Evolutionary conservation across 73 alveolate species (phyloP), one percentile per base, ranked within the genome.

Genomic region (Blepharisma stoltei): DNA sequence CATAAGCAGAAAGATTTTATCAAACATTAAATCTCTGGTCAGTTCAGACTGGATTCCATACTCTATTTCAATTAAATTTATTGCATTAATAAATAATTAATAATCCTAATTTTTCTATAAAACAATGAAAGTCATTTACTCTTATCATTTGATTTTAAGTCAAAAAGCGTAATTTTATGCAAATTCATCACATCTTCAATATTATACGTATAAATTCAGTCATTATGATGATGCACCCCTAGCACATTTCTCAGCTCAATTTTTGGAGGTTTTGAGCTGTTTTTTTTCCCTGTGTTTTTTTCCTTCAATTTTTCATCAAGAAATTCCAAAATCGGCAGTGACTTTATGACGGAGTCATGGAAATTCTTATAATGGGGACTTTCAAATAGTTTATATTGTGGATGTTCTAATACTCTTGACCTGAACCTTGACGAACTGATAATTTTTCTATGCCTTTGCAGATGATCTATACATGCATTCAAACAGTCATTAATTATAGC

Each of bases 101-200:
- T n/a, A n/a, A n/a, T n/a, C n/a, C n/a, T n/a, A n/a, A n/a, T n/a
- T n/a, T n/a, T n/a, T n/a, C n/a, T n/a, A n/a, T n/a, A n/a, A n/a
- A n/a, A n/a, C n/a, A n/a, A n/a, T n/a, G n/a, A n/a, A n/a, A n/a
- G n/a, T n/a, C n/a, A n/a, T n/a, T n/a, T n/a, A n/a, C n/a, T n/a
- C n/a, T n/a, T n/a, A 88, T 79, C n/a, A 70, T 90, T 95, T 47
- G 89, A 68, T 84, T 93, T 90, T 75, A 93, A 86, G 47, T 93
- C 97, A 66, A 88, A 95, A 44, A 88, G 84, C 67, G 88, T 83
- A 67, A 93, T 79, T 8, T 97, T 96, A 43, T 90, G 81, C 78
- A 93, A 78, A 87, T 89, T 92, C 98, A 93, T 93, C 37, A 93
- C 92, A 79, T 93, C 92, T 6, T 97, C 98, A 37, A 93, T 93